Percentiles rank a stretch among this genome's conserved stretches.
phyloP scores from a whole-genome alignment of 192 early-diverging fungal genomes.

The Backusella sp. region DNA sequence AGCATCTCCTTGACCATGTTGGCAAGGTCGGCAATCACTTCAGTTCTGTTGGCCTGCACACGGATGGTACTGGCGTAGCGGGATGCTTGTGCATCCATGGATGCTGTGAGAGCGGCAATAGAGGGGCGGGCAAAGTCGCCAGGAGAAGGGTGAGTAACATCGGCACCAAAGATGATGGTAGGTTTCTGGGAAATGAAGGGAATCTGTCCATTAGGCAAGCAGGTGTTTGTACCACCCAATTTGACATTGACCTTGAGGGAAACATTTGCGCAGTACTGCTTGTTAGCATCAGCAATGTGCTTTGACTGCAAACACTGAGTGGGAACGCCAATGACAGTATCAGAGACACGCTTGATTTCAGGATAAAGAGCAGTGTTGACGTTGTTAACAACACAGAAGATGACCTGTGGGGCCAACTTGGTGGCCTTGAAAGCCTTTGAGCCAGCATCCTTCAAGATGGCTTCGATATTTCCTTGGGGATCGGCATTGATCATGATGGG shows the following conservation, averaged over 20 bases:
- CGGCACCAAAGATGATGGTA: constrained; percentile 88
- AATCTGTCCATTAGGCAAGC: constrained; percentile 55
- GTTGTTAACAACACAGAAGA: constrained; percentile 81
- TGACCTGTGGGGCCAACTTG: constrained; percentile 70
- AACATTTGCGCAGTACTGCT: constrained; percentile 95
- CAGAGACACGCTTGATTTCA: constrained; percentile 83
- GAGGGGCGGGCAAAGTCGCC: constrained; percentile 65
- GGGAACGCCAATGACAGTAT: constrained; percentile 85
- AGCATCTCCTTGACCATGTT: constrained; percentile 65
- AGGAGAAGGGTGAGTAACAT: constrained; percentile 84
- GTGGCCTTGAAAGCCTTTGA: constrained; percentile 62
- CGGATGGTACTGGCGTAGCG: constrained; percentile 64
- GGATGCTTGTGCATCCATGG: constrained; percentile 62
- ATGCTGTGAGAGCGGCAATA: constrained; percentile 75
- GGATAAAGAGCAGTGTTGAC: constrained; percentile 81
- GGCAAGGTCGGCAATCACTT: constrained; percentile 70
- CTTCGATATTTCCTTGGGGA: constrained; percentile 63
- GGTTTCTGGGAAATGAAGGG: constrained; percentile 70
- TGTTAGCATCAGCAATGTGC: constrained; percentile 70
- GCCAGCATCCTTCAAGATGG: constrained; percentile 66
- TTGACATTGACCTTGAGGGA: constrained; percentile 94
- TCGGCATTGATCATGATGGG: constrained; percentile 49
- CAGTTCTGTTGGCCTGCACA: constrained; percentile 64
- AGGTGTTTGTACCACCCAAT: constrained; percentile 87
- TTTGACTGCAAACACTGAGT: constrained; percentile 91